Base-by-base conservation (phyloP, 2,329 filamentous ascomycete species). In the Talaromyces sp. region DNA sequence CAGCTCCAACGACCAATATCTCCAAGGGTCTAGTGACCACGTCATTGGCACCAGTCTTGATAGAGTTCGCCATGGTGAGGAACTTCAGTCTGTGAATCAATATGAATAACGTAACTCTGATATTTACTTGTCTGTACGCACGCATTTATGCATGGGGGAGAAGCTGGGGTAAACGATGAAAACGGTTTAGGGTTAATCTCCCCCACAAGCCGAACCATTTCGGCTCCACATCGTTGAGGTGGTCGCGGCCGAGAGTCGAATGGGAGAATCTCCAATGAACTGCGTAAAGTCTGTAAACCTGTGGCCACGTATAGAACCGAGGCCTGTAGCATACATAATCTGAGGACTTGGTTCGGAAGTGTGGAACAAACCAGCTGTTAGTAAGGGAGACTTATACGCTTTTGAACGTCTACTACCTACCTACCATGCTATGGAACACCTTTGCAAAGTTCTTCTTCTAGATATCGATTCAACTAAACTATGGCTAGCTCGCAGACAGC, bases 1-100 rank as follows among this genome's bases (percentile, higher is more conserved):
- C 75, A 19, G 74, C 74, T 16, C 75, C 75, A n/a, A 72, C 71
- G 57, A 77, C 72, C 24, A 54, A 57, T 43, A 43, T 43, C 8
- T 43, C 16, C 41, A 43, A 9, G n/a, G 41, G 41, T 43, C 41
- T 43, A n/a, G 19, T 43, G 8, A 3, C n/a, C 41, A 43, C 41
- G n/a, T 16, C n/a, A 43, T 43, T 43, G n/a, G 27, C 7, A 31
- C 4, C 27, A 31, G 27, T 31, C 27, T 31, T 31, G 27, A 31
- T 31, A 7, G 27, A 31, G 27, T 31, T 6, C 5, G 7, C 7
- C 27, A 31, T 31, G 27, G 27, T 6, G 7, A 31, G 27, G 27
- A 31, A 8, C 27, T 31, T 31, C 27, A 6, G 27, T 31, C 27
- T 31, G 27, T 6, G 4, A 31, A 31, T 31, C 27, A 31, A 31